These are phyloP conservation scores for Pseudogymnoascus sp. DNA, from an alignment of 2,329 filamentous ascomycete species.

Conservation along the genomic window DNA sequence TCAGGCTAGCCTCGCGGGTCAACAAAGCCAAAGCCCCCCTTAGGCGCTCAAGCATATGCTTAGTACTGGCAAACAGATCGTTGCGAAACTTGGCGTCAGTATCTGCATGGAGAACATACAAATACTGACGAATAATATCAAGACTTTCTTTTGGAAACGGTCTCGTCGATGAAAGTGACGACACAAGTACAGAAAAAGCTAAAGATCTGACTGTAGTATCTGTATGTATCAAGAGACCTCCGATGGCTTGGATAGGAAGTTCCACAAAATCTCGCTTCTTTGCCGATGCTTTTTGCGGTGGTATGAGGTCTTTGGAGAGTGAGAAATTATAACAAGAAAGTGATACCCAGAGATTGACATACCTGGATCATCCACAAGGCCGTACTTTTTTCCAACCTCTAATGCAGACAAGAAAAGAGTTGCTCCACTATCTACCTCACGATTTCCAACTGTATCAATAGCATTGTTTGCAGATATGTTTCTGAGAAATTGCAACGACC, in stretches of 20 bases:
- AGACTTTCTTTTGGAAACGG: constrained; percentile 62
- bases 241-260: constrained; percentile 42
- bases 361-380: constrained; percentile 64
- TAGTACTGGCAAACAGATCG: constrained; percentile 68
- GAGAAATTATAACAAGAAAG: constrained; percentile 15
- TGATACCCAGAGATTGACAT: constrained; percentile 23
- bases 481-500: constrained; percentile 52
- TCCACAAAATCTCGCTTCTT: constrained; percentile 31
- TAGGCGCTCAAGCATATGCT: constrained; percentile 71
- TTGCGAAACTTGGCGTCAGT: constrained; percentile 81
- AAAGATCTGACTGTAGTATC: constrained; percentile 65
- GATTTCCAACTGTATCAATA: constrained; percentile 40
- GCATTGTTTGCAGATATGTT: constrained; percentile 47
- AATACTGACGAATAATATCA: constrained; percentile 54
- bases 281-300: constrained; percentile 32
- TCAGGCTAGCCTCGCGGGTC: constrained; percentile 32
- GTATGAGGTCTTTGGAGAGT: constrained; percentile 20
- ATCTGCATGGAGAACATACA: constrained; percentile 72
- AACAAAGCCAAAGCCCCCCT: constrained; percentile 58
- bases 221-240: constrained; percentile 48
- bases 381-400: constrained; percentile 64
- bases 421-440: constrained; percentile 46
- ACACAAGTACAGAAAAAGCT: constrained; percentile 74
- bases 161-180: constrained; percentile 66
- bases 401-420: constrained; percentile 61